A percentile compares a stretch with the other conserved stretches of the same genome.
Conservation (phyloP, 805 yeast species). For the Phaffomyces antillensis region DNA sequence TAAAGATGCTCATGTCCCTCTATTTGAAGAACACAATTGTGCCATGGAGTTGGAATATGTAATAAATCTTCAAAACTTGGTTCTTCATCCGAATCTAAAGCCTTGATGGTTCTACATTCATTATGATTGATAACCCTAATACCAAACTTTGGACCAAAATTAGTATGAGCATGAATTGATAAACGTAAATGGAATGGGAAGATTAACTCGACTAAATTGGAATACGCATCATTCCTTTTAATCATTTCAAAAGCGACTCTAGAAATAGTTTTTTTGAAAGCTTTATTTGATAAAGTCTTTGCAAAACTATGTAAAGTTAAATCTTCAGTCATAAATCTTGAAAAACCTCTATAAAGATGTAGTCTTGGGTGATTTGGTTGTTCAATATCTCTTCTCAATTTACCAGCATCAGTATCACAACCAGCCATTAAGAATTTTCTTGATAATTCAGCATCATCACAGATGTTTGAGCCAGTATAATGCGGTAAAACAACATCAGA, state of each 20-base stretch:
- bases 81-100: conserved; percentile 31
- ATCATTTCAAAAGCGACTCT: conserved; percentile 60
- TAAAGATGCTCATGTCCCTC: conserved; percentile 27
- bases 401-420: conserved; percentile 51
- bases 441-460: conserved; percentile 30
- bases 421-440: conserved; percentile 37
- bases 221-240: conserved; percentile 57
- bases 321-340: conserved; percentile 55
- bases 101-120: conserved; percentile 39
- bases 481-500: conserved; percentile 26
- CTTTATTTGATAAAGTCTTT: conserved; percentile 31
- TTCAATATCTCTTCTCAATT: conserved; percentile 52
- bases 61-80: conserved; percentile 45
- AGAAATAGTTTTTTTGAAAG: conserved; percentile 42
- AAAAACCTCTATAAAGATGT: conserved; percentile 47
- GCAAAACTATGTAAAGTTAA: conserved; percentile 36
- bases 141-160: conserved; percentile 55
- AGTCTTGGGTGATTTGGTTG: conserved; percentile 50
- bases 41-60: conserved; percentile 67
- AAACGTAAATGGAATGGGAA: conserved; percentile 55
- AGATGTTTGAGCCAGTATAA: conserved; percentile 33
- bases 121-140: conserved; percentile 38
- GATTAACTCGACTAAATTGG: conserved; percentile 51
- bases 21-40: conserved; percentile 43
- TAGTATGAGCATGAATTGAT: conserved; percentile 56